Evolutionary conservation across 2,329 filamentous ascomycete genomes (phyloP), one percentile per base, ranked within the genome.

Genomic region (Lachnellula arida): DNA sequence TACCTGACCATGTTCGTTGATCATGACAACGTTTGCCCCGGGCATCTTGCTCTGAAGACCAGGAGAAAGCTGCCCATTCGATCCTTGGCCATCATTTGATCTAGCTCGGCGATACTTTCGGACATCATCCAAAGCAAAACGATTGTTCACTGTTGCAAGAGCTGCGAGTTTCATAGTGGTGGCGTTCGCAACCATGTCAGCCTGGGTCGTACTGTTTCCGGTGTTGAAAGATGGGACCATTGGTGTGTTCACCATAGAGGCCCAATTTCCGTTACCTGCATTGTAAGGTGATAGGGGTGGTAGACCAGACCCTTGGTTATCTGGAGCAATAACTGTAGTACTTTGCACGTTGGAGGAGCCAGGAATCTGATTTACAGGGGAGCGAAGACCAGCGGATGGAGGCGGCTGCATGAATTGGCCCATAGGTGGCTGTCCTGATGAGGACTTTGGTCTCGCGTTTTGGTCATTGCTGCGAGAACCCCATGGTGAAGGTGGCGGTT

Each of bases 131-230:
- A 99, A 80, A 51, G 94, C 92, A 67, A 99, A 96, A 43, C 94
- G 89, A 73, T 97, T 99, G 77, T 97, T 99, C 49, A 99, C 94
- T 2, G 94, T 99, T 5, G 93, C 97, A 46, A 99, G 79, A 17
- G 94, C 94, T 46, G 94, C 94, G 51, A 99, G 82, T 73, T 99
- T 99, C 94, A 99, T 99, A 22, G 94, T 94, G 15, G 94, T 97
- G 25, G 94, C 94, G 70, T 97, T 99, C 57, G 94, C 94, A 56
- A 99, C 88, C 93, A 97, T 97, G 68, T 99, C 94, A 15, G 91
- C 92, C 71, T 97, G 92, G 60, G 72, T 73, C 15, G 78, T 74
- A 53, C 69, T 74, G 64, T 78, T 79, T 58, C 79, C 74, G 32
- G 73, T 72, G 61, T 81, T 87, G 73, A 97, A 99, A 63, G 86